Base-by-base conservation (phyloP, 2,329 filamentous ascomycete genomes). In the Colletotrichum acutatum region DNA sequence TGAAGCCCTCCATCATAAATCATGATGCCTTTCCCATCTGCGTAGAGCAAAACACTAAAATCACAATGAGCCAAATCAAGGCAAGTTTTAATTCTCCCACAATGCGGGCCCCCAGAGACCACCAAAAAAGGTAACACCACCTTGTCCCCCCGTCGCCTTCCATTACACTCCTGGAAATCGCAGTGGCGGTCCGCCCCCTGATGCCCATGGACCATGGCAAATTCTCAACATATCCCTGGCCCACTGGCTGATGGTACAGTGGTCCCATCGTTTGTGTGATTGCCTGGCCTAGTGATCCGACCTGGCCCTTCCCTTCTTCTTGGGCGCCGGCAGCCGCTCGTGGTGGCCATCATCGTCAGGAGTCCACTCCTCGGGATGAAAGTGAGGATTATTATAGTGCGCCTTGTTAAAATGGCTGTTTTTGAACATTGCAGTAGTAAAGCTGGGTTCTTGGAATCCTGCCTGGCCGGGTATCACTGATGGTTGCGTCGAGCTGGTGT, bases 351-450 rank as follows among this genome's bases (percentile, higher is more conserved):
- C 82, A 42, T 85, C 84, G 4, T 84, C 83, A 1, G 84, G 84
- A 46, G 77, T 81, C 82, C 83, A 86, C 73, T 85, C 83, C 70
- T 86, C 84, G 0, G 84, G 84, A 46, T 85, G 84, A 61, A 86
- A 86, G 56, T 86, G 85, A 2, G 90, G 89, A 75, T 93, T 93
- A 72, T 90, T 90, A 76, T 90, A 93, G 78, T 93, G 91, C 0
- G 91, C 90, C 59, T 87, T 87, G 76, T 92, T 93, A 82, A 90
- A 92, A 67, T 92, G 89, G 65, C 88, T 91, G 75, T 92, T 92
- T 77, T 90, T 91, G 77, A 93, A 93, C 1, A 88, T 90, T 63
- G 84, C 87, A 2, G 89, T 92, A 66, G 85, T 85, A 64, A 87
- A 86, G 4, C 84, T 81, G n/a, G 86, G 85, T 70, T 88, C 87